These are phyloP conservation scores for Cudoniella acicularis DNA, from an alignment of 495 filamentous ascomycete genomes.

Conservation along the genomic window DNA sequence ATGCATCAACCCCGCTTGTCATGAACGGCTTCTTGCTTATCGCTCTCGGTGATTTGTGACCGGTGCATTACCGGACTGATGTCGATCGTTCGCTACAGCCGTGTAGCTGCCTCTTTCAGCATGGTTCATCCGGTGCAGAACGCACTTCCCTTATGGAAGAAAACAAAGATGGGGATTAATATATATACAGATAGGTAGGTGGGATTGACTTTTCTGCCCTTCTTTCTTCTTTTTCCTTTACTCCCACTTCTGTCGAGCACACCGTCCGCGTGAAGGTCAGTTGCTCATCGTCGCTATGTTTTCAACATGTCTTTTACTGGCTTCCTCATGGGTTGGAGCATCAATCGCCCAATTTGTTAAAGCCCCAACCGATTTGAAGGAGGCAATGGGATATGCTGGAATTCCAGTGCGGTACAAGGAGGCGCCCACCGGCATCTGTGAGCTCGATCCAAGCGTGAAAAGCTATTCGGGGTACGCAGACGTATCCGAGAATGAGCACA, in stretches of 20 bases:
- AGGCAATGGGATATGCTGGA: constrained; percentile 46
- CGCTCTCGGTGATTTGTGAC: background rate
- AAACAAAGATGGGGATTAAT: background rate
- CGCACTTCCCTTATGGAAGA: background rate
- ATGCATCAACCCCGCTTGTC: background rate
- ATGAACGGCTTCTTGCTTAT: background rate
- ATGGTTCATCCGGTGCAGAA: background rate
- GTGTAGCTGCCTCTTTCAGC: background rate
- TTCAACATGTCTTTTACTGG: constrained; percentile 13
- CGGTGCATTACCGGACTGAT: background rate
- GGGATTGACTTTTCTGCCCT: background rate
- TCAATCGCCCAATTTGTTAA: constrained; percentile 53
- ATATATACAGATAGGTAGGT: background rate
- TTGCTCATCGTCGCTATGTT: background rate
- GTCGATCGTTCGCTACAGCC: background rate
- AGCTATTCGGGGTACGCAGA: constrained; percentile 66
- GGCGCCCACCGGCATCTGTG: constrained; percentile 60
- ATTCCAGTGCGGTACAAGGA: constrained; percentile 58
- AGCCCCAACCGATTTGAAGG: constrained; percentile 50
- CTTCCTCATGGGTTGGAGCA: background rate
- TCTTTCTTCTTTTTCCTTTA: background rate
- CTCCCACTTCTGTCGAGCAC: background rate
- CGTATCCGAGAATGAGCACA: constrained; percentile 55
- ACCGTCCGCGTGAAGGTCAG: background rate
- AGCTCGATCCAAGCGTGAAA: constrained; percentile 60